Evolutionary conservation across 768 basidiomycete genomes (phyloP).

Genomic region (Lepiota brunneoincarnata): DNA sequence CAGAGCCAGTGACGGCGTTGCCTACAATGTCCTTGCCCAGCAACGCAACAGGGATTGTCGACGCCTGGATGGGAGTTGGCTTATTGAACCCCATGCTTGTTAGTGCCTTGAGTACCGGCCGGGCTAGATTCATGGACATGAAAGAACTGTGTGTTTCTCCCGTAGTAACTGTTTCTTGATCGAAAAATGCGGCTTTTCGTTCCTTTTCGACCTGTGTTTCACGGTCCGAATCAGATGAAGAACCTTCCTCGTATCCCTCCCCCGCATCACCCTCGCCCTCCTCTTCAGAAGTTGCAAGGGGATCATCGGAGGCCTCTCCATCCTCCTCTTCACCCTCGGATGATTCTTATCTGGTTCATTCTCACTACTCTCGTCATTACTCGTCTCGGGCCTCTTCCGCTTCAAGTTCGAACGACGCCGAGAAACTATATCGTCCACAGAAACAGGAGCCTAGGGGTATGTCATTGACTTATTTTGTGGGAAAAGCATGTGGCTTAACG

Average conservation of each 20-base stretch:
- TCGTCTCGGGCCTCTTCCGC: slow-evolving; percentile 55
- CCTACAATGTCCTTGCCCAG: slow-evolving; percentile 96
- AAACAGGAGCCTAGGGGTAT: slow-evolving; percentile 61
- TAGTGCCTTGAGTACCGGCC: slow-evolving; percentile 88
- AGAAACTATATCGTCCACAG: slow-evolving; percentile 90
- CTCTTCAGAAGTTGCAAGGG: slow-evolving; percentile 29
- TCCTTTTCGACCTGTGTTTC: slow-evolving; percentile 69
- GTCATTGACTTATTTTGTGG: slow-evolving; percentile 10
- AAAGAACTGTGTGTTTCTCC: slow-evolving; percentile 70
- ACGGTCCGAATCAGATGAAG: slow-evolving; percentile 17
- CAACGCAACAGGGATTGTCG: slow-evolving; percentile 91
- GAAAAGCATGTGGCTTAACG: slow-evolving; percentile 19
- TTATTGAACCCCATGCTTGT: slow-evolving; percentile 76
- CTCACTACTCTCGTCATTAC: slow-evolving; percentile 22
- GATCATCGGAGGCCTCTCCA: slow-evolving; percentile 26
- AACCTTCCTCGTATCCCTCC: slow-evolving; percentile 22
- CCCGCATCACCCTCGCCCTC: slow-evolving; percentile 17
- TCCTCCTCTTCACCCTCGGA: slow-evolving; percentile 21
- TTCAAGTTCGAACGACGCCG: slow-evolving; percentile 59
- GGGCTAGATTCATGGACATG: slow-evolving; percentile 91
- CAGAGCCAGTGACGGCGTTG: slow-evolving; percentile 93
- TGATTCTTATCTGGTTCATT: slow-evolving; percentile 33
- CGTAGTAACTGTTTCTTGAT: slow-evolving; percentile 47
- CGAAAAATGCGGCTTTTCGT: slow-evolving; percentile 89
- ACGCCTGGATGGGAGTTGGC: slow-evolving; percentile 95